Conservation (phyloP, 805 yeast species). For the Candida railenensis region DNA sequence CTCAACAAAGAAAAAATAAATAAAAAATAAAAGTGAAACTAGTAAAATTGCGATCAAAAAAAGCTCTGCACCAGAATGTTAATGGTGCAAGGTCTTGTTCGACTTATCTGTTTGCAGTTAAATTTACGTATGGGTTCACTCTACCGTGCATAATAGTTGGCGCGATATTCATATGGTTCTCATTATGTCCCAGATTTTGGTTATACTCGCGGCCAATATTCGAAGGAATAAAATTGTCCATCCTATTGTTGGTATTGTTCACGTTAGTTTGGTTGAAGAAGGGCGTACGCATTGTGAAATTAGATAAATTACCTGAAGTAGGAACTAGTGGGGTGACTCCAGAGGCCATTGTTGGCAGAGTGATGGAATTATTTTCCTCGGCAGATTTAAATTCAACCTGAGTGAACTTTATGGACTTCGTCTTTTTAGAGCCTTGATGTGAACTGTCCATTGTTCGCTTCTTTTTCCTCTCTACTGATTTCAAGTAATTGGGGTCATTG, state of each 20-base stretch:
- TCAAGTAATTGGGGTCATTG: slow-evolving; percentile 19
- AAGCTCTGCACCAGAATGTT: too few relatives aligned
- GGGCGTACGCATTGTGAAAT: neutral
- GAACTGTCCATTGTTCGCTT: neutral
- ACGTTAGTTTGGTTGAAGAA: neutral
- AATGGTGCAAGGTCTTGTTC: neutral
- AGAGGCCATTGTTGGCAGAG: slow-evolving; percentile 2
- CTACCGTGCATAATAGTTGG: neutral
- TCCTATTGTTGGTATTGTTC: neutral
- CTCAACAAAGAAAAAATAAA: neutral
- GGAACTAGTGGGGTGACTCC: neutral
- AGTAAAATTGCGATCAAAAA: too few relatives aligned
- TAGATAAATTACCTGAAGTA: neutral
- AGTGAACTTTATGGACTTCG: neutral
- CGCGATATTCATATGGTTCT: neutral
- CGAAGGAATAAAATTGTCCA: neutral
- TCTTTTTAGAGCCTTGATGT: neutral
- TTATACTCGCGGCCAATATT: neutral
- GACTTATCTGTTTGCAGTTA: neutral
- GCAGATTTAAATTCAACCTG: neutral
- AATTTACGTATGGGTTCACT: neutral
- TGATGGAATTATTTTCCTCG: neutral
- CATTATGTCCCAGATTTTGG: neutral
- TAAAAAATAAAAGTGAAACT: neutral
- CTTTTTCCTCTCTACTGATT: slow-evolving; percentile 5